Evolutionary conservation across 495 filamentous ascomycete species (phyloP), one percentile per base, ranked within the genome.

Genomic region (Aspergillus nidulans): DNA sequence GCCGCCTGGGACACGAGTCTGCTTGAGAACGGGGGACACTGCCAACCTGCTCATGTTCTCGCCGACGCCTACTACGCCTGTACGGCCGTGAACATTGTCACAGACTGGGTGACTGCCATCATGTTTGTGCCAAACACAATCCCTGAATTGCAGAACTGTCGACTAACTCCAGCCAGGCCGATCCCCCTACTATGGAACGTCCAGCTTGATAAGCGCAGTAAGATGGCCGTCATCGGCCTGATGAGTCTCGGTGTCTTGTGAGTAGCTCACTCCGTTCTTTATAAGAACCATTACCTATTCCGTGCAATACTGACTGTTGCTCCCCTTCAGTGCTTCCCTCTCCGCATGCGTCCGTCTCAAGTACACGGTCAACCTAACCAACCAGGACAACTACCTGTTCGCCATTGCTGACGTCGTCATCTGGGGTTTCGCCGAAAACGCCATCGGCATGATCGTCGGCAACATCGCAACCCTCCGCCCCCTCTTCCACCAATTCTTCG

Each of bases 161-260:
- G 4, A 34, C 42, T 55, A 48, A 54, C 42, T n/a, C 12, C 8
- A 70, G 10, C 68, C 32, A 60, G 59, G 26, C 79, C 79, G 1
- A 74, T 78, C 57, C 55, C 76, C 13, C 64, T 82, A 10, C 65
- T 80, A 7, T 78, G 74, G 74, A 71, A 73, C 2, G 63, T 80
- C 19, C 69, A 81, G 32, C 76, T 82, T 58, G 64, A 67, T 30
- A 62, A 57, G 40, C 65, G 65, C 34, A 77, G 75, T 25, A 79
- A 80, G 50, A 60, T 74, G 41, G 72, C 70, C 7, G 75, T 82
- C 19, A 71, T 72, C 44, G 63, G 62, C 0, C 70, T 74, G 19
- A 75, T 81, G 69, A 76, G 79, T 28, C 59, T 80, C 3, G 79
- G 79, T 10, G 52, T 79, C 49, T 56, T 80, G 76, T 78, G 59